Conservation (phyloP, 192 early-diverging fungal genomes). For the Backusella luteola region DNA sequence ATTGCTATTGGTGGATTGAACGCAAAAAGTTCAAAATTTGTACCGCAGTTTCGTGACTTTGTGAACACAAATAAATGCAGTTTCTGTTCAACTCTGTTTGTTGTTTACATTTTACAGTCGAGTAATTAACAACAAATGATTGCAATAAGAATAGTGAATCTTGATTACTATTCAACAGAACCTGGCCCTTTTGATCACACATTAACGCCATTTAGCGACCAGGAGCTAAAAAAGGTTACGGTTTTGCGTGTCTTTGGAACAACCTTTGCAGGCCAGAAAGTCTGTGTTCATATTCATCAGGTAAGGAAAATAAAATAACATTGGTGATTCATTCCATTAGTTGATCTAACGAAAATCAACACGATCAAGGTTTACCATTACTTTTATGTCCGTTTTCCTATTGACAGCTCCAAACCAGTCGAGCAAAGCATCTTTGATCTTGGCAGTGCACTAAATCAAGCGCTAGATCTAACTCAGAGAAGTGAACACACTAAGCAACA, state of each 20-base stretch:
- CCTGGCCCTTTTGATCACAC: conserved; percentile 43
- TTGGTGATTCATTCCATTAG: conserved; percentile 12
- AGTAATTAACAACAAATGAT: background rate
- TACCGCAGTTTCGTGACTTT: background rate
- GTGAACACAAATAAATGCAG: background rate
- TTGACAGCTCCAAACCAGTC: conserved; percentile 27
- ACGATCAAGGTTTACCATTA: conserved; percentile 69
- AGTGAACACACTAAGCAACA: conserved; percentile 33
- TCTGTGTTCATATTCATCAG: conserved; percentile 83
- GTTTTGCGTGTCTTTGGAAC: conserved; percentile 82
- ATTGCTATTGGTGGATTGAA: background rate
- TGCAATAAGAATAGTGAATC: conserved; percentile 54
- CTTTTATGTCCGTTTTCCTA: conserved; percentile 74
- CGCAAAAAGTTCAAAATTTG: background rate
- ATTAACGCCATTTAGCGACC: conserved; percentile 36
- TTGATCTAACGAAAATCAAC: background rate
- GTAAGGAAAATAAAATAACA: conserved; percentile 34
- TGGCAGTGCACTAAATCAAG: conserved; percentile 68
- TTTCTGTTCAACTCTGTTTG: background rate
- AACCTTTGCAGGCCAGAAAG: conserved; percentile 65
- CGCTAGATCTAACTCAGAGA: conserved; percentile 49
- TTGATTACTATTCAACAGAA: conserved; percentile 61
- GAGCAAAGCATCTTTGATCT: conserved; percentile 50
- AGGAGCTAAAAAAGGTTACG: conserved; percentile 53
- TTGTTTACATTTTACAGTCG: background rate